phyloP scores from a whole-genome alignment of 1,284 basidiomycete species.

The Melampsora americana region DNA sequence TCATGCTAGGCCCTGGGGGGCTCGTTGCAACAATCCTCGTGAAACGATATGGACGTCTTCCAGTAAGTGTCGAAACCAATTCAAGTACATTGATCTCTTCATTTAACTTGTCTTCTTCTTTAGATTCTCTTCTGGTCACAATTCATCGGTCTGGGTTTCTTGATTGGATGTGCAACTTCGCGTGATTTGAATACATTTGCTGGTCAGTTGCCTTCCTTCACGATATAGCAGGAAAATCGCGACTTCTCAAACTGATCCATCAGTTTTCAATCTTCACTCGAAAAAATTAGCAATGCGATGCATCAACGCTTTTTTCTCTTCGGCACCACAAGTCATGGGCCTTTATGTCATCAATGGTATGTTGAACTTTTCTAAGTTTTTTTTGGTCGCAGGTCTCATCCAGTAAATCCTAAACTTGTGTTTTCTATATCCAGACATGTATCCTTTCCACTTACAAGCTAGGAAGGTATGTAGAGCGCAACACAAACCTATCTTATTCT shows the following conservation, averaged over 20 bases:
- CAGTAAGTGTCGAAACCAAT: conserved; percentile 64
- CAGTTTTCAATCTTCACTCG: too few relatives aligned
- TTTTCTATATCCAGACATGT: conserved; percentile 59
- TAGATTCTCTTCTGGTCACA: conserved; percentile 48
- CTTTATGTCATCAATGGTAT: conserved; percentile 20
- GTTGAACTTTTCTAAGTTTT: conserved; percentile 55
- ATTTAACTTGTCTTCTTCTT: neutral
- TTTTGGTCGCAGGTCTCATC: too few relatives aligned
- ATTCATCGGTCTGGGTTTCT: conserved; percentile 60
- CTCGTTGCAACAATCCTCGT: conserved; percentile 63
- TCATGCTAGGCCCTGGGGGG: conserved; percentile 66
- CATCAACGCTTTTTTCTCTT: conserved; percentile 68
- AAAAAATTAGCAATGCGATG: conserved; percentile 69
- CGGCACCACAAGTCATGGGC: conserved; percentile 52
- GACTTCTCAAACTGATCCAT: too few relatives aligned
- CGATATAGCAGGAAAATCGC: neutral
- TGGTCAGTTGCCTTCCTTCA: conserved; percentile 1
- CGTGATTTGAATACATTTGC: conserved; percentile 58
- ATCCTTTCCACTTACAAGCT: conserved; percentile 71
- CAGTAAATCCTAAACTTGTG: too few relatives aligned
- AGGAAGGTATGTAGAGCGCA: conserved; percentile 64
- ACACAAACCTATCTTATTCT: too few relatives aligned
- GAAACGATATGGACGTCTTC: conserved; percentile 63
- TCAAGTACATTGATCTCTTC: conserved; percentile 53
- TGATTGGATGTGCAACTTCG: conserved; percentile 62